Conservation (phyloP, 495 filamentous ascomycete species). For the Chaetomidium leptoderma region DNA sequence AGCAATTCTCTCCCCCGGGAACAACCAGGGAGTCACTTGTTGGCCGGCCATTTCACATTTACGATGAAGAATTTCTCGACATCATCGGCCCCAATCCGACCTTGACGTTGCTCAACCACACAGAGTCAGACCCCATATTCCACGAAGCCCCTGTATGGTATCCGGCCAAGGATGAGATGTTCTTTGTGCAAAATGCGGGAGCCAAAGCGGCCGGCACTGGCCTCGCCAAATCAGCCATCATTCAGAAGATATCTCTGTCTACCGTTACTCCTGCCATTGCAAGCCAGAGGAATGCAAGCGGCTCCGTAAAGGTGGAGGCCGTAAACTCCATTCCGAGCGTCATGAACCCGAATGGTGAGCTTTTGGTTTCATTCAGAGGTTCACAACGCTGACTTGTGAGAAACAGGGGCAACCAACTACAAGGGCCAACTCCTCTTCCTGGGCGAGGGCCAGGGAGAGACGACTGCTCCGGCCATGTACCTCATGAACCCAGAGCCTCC, state of each 20-base stretch:
- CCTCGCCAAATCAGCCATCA: constrained; percentile 47
- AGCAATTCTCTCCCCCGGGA: constrained; percentile 38
- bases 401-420: constrained; percentile 47
- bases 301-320: constrained; percentile 37
- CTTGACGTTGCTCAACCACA: constrained; percentile 41
- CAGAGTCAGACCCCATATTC: constrained; percentile 42
- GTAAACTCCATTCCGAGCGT: constrained; percentile 38
- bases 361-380: too few species aligned
- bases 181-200: constrained; percentile 52
- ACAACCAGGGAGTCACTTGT: constrained; percentile 28
- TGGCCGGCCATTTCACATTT: constrained; percentile 45
- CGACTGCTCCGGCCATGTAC: constrained; percentile 38
- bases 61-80: constrained; percentile 42
- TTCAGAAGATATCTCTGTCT: constrained; percentile 47
- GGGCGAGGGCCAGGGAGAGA: constrained; percentile 47
- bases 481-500: constrained; percentile 46
- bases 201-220: constrained; percentile 44
- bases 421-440: constrained; percentile 43
- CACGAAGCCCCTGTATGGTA: constrained; percentile 52
- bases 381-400: not conserved
- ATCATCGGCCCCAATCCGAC: constrained; percentile 43
- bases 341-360: constrained; percentile 49
- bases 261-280: constrained; percentile 38
- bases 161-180: constrained; percentile 46
- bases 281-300: constrained; percentile 38